Evolutionary conservation across 768 basidiomycete genomes (phyloP), one percentile per base, ranked within the genome.

Genomic region (Hericium erinaceus): DNA sequence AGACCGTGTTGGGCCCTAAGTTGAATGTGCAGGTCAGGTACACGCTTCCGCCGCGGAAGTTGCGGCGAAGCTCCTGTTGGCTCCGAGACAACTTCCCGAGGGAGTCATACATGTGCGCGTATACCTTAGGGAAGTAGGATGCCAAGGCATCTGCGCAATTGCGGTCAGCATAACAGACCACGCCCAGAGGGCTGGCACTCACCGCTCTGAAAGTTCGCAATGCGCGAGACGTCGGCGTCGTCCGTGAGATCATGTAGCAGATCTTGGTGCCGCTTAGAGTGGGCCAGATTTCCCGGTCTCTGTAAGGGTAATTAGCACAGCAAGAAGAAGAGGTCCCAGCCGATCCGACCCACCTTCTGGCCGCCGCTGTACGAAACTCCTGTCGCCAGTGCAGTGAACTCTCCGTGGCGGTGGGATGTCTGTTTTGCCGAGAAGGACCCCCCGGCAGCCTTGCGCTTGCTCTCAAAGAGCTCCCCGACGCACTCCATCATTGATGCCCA

Each of bases 11-110:
- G 1, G 61, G 60, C 16, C 63, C 61, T 10, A 61, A 46, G 52
- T 67, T 67, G 57, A 61, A 59, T 11, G 60, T 60, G 2, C 44
- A 41, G 1, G 61, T 57, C 1, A 63, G 58, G 40, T 59, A 65
- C 10, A 57, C 53, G 24, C 55, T 60, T 28, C 28, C 28, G 26
- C 60, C 59, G n/a, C 26, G 1, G 52, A 67, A 65, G 52, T 58
- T 58, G 24, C 24, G 49, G 6, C 22, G 7, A 12, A 65, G 58
- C 8, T 41, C 41, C 20, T 39, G 44, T 18, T 59, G 38, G 10
- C 39, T 2, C 4, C 2, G 41, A 9, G 20, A 11, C 8, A 56
- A 12, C 16, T 15, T 16, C 16, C 18, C 33, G 16, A 57, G 26
- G 53, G 56, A 33, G 12, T 33, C 37, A 8, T 18, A 15, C 53